A percentile compares a stretch with the other conserved stretches of the same genome.
These are phyloP conservation scores for Microbotryum intermedium DNA, from an alignment of 1,284 basidiomycete genomes.

Conservation along the genomic window DNA sequence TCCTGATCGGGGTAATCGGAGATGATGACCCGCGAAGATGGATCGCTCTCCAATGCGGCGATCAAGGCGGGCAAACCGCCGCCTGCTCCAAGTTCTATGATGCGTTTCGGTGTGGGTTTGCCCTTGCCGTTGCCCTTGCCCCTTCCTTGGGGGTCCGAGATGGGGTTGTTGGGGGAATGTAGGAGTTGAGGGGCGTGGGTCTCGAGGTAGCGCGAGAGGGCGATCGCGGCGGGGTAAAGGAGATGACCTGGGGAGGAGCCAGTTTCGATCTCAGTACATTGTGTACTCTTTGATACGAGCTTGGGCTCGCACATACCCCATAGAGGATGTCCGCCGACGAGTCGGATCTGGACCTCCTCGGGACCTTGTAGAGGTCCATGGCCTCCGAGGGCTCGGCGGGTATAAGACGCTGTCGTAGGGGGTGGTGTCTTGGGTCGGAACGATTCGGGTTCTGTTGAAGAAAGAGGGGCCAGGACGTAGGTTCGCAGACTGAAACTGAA, in stretches of 20 bases:
- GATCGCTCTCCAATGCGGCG: slow-evolving; percentile 55
- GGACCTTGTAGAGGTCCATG: slow-evolving; percentile 1
- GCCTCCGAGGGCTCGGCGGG: slow-evolving; percentile 19
- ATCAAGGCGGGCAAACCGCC: slow-evolving; percentile 79
- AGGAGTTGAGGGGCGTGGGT: slow-evolving; percentile 13
- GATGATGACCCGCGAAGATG: slow-evolving; percentile 53
- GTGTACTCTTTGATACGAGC: background rate
- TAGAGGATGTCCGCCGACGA: slow-evolving; percentile 32
- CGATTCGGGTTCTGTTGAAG: slow-evolving; percentile 12
- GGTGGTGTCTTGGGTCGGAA: slow-evolving; percentile 29
- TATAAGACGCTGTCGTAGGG: slow-evolving; percentile 24
- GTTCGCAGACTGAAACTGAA: too few species aligned
- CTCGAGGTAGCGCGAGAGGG: slow-evolving; percentile 38
- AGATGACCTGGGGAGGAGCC: slow-evolving; percentile 27
- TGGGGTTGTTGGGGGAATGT: background rate
- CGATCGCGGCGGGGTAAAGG: slow-evolving; percentile 39
- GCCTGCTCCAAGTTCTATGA: slow-evolving; percentile 88
- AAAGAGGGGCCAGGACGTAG: too few species aligned
- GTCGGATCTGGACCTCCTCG: slow-evolving; percentile 22
- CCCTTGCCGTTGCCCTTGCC: slow-evolving; percentile 39
- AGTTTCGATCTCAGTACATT: too few species aligned
- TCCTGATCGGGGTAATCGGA: slow-evolving; percentile 85
- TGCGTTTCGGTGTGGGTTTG: slow-evolving; percentile 42
- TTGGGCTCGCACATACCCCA: slow-evolving; percentile 24
- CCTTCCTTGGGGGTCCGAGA: background rate